phyloP scores from a whole-genome alignment of 2,329 filamentous ascomycete species.

The Chaetoscypha palmicola region DNA sequence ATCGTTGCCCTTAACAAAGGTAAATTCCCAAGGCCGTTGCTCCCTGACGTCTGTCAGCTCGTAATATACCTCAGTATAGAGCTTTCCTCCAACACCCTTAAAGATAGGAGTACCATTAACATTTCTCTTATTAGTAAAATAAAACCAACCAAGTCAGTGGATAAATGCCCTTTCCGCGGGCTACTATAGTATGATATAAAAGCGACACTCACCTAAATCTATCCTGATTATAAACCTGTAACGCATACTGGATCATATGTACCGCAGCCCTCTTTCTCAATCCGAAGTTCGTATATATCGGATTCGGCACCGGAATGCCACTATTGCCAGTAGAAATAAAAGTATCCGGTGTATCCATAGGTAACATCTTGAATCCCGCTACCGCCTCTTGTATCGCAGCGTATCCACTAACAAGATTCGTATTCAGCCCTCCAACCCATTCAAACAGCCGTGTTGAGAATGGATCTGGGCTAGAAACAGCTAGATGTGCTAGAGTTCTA shows the following conservation, averaged over 20 bases:
- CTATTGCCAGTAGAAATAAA: slow-evolving; percentile 42
- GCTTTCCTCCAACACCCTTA: slow-evolving; percentile 32
- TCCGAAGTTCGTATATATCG: slow-evolving; percentile 32
- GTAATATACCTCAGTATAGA: slow-evolving; percentile 36
- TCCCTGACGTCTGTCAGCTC: slow-evolving; percentile 33
- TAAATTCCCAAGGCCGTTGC: slow-evolving; percentile 40
- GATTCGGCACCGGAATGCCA: slow-evolving; percentile 30
- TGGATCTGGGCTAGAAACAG: not conserved
- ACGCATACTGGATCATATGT: slow-evolving; percentile 32
- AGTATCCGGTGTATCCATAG: slow-evolving; percentile 29
- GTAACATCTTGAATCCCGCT: slow-evolving; percentile 26
- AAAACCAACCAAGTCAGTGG: slow-evolving; percentile 32
- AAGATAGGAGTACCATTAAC: slow-evolving; percentile 32
- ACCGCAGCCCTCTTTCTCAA: slow-evolving; percentile 35
- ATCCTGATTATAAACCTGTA: slow-evolving; percentile 30
- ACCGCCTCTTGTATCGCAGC: slow-evolving; percentile 35
- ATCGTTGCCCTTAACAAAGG: slow-evolving; percentile 35
- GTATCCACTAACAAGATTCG: slow-evolving; percentile 35
- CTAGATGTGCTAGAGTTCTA: not conserved
- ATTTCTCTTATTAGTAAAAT: slow-evolving; percentile 44
- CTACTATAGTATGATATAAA: not conserved
- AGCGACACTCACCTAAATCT: slow-evolving; percentile 30
- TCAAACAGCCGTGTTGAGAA: slow-evolving; percentile 27
- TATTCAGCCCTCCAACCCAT: slow-evolving; percentile 30
- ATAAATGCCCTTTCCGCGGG: too few relatives aligned